phyloP scores from a whole-genome alignment of 73 alveolate species.

The Urostyla sp. region DNA sequence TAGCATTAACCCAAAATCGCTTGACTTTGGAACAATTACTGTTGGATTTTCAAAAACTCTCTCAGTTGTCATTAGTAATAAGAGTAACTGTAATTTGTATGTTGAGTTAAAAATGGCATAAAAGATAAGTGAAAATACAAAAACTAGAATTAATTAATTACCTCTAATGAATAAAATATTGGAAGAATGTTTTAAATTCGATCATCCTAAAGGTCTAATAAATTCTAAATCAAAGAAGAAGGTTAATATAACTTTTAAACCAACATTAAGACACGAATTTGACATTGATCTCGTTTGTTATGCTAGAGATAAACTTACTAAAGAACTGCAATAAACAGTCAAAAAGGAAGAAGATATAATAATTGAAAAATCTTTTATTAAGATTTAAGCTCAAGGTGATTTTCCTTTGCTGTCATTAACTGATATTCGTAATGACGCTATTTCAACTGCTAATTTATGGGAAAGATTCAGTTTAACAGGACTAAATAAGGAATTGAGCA shows the following conservation, averaged over 20 bases:
- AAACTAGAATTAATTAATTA: slow-evolving; percentile 54
- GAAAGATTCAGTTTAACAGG: slow-evolving; percentile 91
- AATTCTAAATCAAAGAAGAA: slow-evolving; percentile 95
- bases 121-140: slow-evolving; percentile 65
- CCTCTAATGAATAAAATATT: slow-evolving; percentile 61
- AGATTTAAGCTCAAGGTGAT: slow-evolving; percentile 95
- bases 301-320: slow-evolving; percentile 92
- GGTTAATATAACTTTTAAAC: slow-evolving; percentile 94
- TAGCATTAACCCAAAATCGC: slow-evolving; percentile 83
- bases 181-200: slow-evolving; percentile 88
- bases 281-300: slow-evolving; percentile 89
- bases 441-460: slow-evolving; percentile 96
- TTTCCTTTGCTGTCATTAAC: slow-evolving; percentile 96
- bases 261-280: slow-evolving; percentile 87
- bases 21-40: slow-evolving; percentile 95
- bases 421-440: slow-evolving; percentile 94
- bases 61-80: slow-evolving; percentile 88
- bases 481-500: slow-evolving; percentile 90
- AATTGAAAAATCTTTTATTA: slow-evolving; percentile 86
- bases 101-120: slow-evolving; percentile 89
- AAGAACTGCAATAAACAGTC: slow-evolving; percentile 55
- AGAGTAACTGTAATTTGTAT: slow-evolving; percentile 92
- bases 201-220: slow-evolving; percentile 93
- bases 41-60: slow-evolving; percentile 93
- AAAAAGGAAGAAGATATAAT: slow-evolving; percentile 63